These are phyloP conservation scores for Chlamydomonas sp. DNA, from an alignment of 139 green algal species.

Conservation along the genomic window DNA sequence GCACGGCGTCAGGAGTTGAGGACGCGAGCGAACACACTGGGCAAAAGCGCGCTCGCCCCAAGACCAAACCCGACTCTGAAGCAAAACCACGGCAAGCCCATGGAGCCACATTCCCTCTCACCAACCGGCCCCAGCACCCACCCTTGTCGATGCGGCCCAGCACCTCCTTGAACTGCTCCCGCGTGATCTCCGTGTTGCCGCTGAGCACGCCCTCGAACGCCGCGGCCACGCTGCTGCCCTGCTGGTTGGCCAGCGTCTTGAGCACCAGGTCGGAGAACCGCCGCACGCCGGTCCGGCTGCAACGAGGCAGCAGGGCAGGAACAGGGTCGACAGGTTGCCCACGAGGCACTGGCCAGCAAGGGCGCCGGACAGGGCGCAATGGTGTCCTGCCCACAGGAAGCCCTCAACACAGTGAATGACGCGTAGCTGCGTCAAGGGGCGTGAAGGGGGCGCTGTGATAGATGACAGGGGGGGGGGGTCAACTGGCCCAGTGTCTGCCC, in stretches of 20 bases:
- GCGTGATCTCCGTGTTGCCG: slow-evolving; percentile 41
- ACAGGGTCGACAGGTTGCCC: no score
- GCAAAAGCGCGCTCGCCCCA: neutral
- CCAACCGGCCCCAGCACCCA: neutral
- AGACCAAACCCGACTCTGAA: neutral
- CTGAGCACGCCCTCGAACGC: neutral
- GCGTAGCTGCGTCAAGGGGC: no score
- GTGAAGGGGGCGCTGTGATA: no score
- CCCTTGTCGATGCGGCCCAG: slow-evolving; percentile 74
- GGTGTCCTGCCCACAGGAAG: no score
- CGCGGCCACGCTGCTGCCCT: neutral
- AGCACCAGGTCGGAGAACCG: slow-evolving; percentile 48
- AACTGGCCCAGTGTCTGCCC: no score
- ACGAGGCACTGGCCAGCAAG: no score
- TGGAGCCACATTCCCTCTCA: neutral
- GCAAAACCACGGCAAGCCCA: neutral
- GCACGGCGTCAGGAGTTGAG: neutral
- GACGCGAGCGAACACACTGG: neutral
- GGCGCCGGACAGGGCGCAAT: no score
- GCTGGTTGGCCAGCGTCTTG: slow-evolving; percentile 10
- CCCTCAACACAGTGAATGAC: no score
- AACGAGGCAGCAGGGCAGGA: neutral
- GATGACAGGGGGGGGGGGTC: no score
- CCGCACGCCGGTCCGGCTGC: slow-evolving; percentile 21
- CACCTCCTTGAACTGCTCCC: slow-evolving; percentile 80